Base-by-base conservation (phyloP, 1,284 basidiomycete species). In the Leccinum pachyderme region DNA sequence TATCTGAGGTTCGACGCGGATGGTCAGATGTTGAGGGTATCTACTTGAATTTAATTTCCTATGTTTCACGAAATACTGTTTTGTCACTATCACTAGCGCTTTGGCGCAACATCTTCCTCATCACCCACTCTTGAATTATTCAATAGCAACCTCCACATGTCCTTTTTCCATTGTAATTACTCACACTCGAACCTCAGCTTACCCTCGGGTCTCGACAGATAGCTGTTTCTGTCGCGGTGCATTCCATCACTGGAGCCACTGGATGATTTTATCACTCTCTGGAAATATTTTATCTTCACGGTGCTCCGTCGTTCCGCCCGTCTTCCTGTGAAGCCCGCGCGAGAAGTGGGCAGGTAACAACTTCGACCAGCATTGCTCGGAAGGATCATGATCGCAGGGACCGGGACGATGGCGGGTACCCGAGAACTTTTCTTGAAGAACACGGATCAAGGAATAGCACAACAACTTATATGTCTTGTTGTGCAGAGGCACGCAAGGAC, bases 1-100 rank as follows among this genome's bases (percentile, higher is more conserved):
- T 67, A 67, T 64, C 54, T 47, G 25, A 33, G 51, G 44, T 52
- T 33, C 12, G 37, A 39, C 12, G 37, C 44, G 52, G 58, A 57
- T 51, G 52, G 54, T 53, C 22, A 44, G 43, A 57, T 31, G 60
- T 37, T 60, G 27, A 33, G 47, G 13, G 47, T 35, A 35, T 15
- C 7, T n/a, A n/a, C 35, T 37, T 37, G 8, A 39, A 2, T 39
- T 39, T 11, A 39, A 39, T 39, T 39, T 39, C 37, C 37, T 39
- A n/a, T 25, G 50, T 54, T 29, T 47, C 46, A 39, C 18, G 7
- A 7, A 27, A 41, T 7, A 12, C 28, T 27, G 37, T 39, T 12
- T 2, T 3, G 37, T 54, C 54, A 37, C 24, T 31, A 41, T n/a
- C n/a, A n/a, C n/a, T n/a, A 18, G 55, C 59, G 43, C 54, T 59